These are phyloP conservation scores for Picochlorum sp. DNA, from an alignment of 139 green algal species.

Conservation along the genomic window DNA sequence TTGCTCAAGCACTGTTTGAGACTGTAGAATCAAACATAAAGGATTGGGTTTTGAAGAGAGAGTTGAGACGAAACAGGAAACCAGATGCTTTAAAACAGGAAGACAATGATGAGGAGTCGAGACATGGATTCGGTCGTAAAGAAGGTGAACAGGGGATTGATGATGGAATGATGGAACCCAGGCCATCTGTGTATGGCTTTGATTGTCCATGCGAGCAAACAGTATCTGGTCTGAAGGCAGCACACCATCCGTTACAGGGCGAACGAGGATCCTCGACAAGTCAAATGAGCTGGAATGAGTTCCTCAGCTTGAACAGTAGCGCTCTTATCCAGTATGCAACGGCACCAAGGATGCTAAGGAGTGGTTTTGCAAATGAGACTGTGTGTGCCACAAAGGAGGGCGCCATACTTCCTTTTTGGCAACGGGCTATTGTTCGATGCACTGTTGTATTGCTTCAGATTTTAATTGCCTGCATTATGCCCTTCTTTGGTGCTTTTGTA, in stretches of 20 bases:
- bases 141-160: not conserved
- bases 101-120: not conserved
- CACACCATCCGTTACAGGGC: not conserved
- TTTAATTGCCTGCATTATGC: not conserved
- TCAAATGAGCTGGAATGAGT: constrained; percentile 1
- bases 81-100: not conserved
- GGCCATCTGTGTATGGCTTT: not conserved
- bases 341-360: not conserved
- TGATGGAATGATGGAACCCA: not conserved
- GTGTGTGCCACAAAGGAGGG: not conserved
- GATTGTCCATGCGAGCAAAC: not conserved
- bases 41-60: not conserved
- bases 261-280: not conserved
- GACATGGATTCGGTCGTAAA: no score
- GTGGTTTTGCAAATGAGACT: not conserved
- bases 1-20: constrained; percentile 27
- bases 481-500: constrained; percentile 3
- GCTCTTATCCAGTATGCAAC: not conserved
- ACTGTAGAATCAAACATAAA: constrained; percentile 11
- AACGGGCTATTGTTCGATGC: not conserved
- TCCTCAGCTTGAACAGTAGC: not conserved
- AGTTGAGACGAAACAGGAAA: not conserved
- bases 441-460: not conserved
- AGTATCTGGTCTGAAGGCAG: not conserved
- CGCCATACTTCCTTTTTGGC: not conserved